phyloP scores from a whole-genome alignment of 2,329 filamentous ascomycete species.

The Byssochlamys sp. region DNA sequence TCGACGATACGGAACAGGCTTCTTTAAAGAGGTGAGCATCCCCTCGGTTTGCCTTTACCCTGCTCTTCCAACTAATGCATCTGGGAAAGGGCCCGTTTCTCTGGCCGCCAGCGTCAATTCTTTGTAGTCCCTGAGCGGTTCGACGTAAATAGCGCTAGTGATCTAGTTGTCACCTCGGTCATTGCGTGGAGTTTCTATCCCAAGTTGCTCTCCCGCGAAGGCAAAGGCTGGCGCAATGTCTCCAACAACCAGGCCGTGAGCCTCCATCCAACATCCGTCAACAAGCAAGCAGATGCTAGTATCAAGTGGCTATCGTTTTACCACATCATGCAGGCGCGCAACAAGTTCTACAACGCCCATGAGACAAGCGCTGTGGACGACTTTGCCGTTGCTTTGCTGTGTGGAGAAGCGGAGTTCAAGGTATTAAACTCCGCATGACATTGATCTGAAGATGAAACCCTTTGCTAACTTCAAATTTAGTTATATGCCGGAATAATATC shows the following conservation, averaged over 20 bases:
- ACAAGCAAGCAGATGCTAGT: constrained; percentile 49
- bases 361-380: constrained; percentile 74
- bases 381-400: constrained; percentile 72
- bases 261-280: constrained; percentile 79
- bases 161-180: constrained; percentile 67
- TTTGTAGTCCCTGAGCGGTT: constrained; percentile 71
- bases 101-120: constrained; percentile 61
- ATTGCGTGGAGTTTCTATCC: constrained; percentile 94
- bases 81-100: constrained; percentile 47
- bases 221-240: constrained; percentile 80
- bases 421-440: constrained; percentile 35
- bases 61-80: constrained; percentile 7
- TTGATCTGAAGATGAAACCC: not conserved
- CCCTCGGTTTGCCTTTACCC: not conserved
- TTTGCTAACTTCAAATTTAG: constrained; percentile 30
- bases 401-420: constrained; percentile 80
- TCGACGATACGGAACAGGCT: constrained; percentile 63
- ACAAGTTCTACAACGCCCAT: constrained; percentile 73
- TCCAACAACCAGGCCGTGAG: constrained; percentile 86
- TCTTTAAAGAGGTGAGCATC: constrained; percentile 52
- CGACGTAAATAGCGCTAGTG: constrained; percentile 68
- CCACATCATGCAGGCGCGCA: constrained; percentile 88
- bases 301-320: constrained; percentile 87
- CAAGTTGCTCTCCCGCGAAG: constrained; percentile 74
- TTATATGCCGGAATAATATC: constrained; percentile 79